These are phyloP conservation scores for Taiwanofungus camphoratus DNA, from an alignment of 1,284 basidiomycete species.

Conservation along the genomic window DNA sequence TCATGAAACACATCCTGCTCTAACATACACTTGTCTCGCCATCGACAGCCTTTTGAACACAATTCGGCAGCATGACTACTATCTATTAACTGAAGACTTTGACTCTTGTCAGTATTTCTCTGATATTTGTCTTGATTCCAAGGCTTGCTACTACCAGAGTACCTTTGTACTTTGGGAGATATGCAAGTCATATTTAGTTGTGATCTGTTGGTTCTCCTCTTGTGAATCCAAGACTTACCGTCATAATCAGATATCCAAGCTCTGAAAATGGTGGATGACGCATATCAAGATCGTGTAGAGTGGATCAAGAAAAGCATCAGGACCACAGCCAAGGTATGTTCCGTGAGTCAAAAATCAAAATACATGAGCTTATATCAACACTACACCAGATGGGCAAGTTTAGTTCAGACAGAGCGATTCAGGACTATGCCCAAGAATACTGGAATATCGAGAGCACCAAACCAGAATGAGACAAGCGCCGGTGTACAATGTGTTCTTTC, in stretches of 20 bases:
- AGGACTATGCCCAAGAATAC: constrained; percentile 75
- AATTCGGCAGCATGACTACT: constrained; percentile 74
- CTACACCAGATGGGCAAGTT: constrained; percentile 83
- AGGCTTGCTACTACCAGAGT: too few relatives aligned
- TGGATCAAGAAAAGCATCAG: constrained; percentile 91
- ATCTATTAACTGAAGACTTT: constrained; percentile 85
- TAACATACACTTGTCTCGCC: not conserved
- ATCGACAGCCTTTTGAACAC: constrained; percentile 57
- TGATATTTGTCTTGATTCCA: constrained; percentile 5
- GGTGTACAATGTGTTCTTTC: too few relatives aligned
- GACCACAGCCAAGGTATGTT: constrained; percentile 67
- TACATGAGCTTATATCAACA: not conserved
- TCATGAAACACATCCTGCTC: not conserved
- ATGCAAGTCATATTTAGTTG: too few relatives aligned
- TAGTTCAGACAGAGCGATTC: constrained; percentile 86
- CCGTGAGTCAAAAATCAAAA: constrained; percentile 6
- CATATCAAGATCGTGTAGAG: constrained; percentile 72
- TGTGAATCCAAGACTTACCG: too few relatives aligned
- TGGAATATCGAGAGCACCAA: constrained; percentile 30
- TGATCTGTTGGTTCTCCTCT: too few relatives aligned
- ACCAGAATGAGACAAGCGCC: constrained; percentile 9
- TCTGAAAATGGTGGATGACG: constrained; percentile 79
- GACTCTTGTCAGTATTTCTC: constrained; percentile 62
- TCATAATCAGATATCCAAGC: constrained; percentile 78
- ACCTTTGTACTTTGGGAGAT: too few relatives aligned